A percentile compares a stretch with the other conserved stretches of the same genome.
Evolutionary conservation across 441 rosid species (phyloP).

Genomic region (Geranium incanum): DNA sequence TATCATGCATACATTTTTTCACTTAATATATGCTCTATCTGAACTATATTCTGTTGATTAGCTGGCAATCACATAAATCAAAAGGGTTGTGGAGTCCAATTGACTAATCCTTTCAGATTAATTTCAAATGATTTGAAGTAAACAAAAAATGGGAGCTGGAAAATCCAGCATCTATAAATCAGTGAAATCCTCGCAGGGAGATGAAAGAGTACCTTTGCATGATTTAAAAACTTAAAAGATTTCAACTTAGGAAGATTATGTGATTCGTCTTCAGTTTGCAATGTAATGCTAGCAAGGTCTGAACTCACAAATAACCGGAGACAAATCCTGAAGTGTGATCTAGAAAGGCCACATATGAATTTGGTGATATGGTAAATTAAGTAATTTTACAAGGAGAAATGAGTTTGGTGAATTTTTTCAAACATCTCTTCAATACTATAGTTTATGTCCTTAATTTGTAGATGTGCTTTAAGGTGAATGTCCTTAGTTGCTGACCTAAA

Average conservation of each 20-base stretch:
- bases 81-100: neutral
- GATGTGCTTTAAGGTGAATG: neutral
- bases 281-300: neutral
- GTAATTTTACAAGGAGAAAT: neutral
- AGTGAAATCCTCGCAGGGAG: neutral
- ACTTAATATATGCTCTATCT: neutral
- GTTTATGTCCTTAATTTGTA: neutral
- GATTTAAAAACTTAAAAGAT: neutral
- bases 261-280: neutral
- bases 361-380: too few species aligned
- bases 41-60: neutral
- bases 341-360: neutral
- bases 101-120: constrained; percentile 4
- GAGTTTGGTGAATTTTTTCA: neutral
- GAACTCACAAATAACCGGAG: neutral
- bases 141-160: neutral
- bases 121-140: neutral
- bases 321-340: neutral
- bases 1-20: constrained; percentile 8
- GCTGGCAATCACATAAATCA: neutral
- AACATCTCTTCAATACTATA: neutral
- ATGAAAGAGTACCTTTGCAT: neutral
- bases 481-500: neutral
- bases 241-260: neutral
- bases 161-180: neutral